A percentile compares a stretch with the other conserved stretches of the same genome.
These are phyloP conservation scores for Apiotrichum porosum DNA, from an alignment of 1,284 basidiomycete genomes.

Conservation along the genomic window DNA sequence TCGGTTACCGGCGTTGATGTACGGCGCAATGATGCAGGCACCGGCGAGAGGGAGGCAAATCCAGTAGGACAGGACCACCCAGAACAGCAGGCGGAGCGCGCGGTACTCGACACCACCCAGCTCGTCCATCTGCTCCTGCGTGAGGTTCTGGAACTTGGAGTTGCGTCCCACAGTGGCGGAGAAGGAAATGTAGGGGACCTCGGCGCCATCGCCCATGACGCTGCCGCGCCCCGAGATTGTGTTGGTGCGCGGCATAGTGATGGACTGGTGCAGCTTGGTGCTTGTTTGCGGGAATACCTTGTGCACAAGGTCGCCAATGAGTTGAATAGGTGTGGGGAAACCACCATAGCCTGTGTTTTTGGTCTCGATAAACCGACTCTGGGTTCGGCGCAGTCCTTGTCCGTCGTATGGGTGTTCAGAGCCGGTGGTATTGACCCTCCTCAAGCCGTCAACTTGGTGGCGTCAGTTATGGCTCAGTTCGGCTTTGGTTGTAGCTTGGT, in stretches of 20 bases:
- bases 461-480: no score
- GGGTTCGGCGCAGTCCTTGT: constrained; percentile 39
- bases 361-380: constrained; percentile 29
- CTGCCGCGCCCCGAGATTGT: constrained; percentile 53
- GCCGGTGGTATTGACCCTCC: constrained; percentile 21
- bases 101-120: constrained; percentile 92
- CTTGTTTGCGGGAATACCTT: constrained; percentile 59
- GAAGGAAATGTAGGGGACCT: constrained; percentile 81
- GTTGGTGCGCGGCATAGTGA: constrained; percentile 68
- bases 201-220: constrained; percentile 46
- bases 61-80: constrained; percentile 69
- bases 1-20: constrained; percentile 60
- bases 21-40: constrained; percentile 72
- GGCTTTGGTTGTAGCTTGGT: no score
- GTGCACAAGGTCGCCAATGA: constrained; percentile 54
- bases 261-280: constrained; percentile 56
- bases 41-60: constrained; percentile 61
- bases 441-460: constrained; percentile 16
- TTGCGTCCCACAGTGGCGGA: constrained; percentile 79
- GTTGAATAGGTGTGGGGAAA: constrained; percentile 73
- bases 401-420: constrained; percentile 5
- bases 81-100: constrained; percentile 72
- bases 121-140: constrained; percentile 79
- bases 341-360: constrained; percentile 63
- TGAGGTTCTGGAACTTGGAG: constrained; percentile 75